Percentiles rank a stretch among this genome's conserved stretches.
These are phyloP conservation scores for Helianthus tuberosus DNA, from an alignment of 129 eudicot species.

Conservation along the genomic window DNA sequence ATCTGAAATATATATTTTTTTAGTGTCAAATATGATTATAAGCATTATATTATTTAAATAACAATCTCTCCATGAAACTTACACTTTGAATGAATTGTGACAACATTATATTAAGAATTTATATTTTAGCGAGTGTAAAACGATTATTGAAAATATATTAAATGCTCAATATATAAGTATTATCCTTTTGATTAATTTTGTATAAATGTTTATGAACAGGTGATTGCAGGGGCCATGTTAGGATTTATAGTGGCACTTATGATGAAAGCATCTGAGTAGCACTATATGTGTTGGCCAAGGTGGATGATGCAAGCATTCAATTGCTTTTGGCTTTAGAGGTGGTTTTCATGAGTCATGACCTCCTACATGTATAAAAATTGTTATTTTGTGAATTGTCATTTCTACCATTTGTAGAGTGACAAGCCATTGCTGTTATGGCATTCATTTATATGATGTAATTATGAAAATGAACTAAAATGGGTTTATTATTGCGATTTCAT, in stretches of 20 bases:
- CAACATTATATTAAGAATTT: no score
- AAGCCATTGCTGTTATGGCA: neutral
- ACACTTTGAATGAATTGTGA: neutral
- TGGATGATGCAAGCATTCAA: constrained; percentile 24
- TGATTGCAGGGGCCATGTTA: constrained; percentile 59
- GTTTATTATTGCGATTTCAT: neutral
- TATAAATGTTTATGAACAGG: constrained; percentile 35
- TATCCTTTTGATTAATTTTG: neutral
- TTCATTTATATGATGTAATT: constrained; percentile 4
- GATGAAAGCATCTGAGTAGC: constrained; percentile 45
- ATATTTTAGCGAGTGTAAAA: neutral
- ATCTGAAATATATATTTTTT: neutral
- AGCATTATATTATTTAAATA: neutral
- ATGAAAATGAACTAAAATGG: neutral
- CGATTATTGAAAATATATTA: neutral
- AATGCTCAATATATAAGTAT: neutral
- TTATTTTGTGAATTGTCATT: constrained; percentile 3
- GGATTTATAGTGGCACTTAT: constrained; percentile 51
- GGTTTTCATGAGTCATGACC: constrained; percentile 18
- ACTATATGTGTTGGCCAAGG: constrained; percentile 4
- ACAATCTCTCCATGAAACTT: neutral
- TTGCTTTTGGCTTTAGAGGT: constrained; percentile 26
- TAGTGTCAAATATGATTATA: neutral
- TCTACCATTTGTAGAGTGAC: constrained; percentile 22
- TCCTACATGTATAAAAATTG: constrained; percentile 16